Conservation (phyloP, 2,329 filamentous ascomycete genomes). For the Aspergillus flavus region DNA sequence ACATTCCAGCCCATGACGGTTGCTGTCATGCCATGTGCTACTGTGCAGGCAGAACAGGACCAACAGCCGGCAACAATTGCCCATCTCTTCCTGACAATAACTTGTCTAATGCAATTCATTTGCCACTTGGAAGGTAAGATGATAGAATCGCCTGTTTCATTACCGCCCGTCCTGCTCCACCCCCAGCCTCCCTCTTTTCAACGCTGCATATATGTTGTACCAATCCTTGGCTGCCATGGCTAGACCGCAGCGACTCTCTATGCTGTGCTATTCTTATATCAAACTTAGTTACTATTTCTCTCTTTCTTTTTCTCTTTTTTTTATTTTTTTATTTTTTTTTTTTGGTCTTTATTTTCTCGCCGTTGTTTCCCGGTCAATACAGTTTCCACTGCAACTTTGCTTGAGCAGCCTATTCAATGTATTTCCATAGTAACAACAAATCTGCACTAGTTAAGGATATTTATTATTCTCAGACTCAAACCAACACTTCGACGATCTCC, state of each 20-base stretch:
- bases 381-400: background rate
- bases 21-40: background rate
- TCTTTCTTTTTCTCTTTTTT: background rate
- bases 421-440: background rate
- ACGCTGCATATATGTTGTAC: background rate
- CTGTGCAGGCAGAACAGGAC: background rate
- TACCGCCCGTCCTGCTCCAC: slow-evolving; percentile 14
- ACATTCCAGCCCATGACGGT: background rate
- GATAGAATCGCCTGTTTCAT: slow-evolving; percentile 4
- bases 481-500: too few relatives aligned
- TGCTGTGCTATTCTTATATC: background rate
- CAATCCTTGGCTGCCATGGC: background rate
- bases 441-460: too few relatives aligned
- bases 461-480: too few relatives aligned
- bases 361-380: background rate
- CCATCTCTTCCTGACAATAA: slow-evolving; percentile 5
- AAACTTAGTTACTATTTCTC: background rate
- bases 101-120: background rate
- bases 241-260: background rate
- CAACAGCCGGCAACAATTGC: background rate
- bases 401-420: background rate
- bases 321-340: background rate
- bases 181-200: slow-evolving; percentile 18
- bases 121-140: background rate
- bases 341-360: background rate